Base-by-base conservation (phyloP, 1,284 basidiomycete species). In the Cutaneotrichosporon curvatum region DNA sequence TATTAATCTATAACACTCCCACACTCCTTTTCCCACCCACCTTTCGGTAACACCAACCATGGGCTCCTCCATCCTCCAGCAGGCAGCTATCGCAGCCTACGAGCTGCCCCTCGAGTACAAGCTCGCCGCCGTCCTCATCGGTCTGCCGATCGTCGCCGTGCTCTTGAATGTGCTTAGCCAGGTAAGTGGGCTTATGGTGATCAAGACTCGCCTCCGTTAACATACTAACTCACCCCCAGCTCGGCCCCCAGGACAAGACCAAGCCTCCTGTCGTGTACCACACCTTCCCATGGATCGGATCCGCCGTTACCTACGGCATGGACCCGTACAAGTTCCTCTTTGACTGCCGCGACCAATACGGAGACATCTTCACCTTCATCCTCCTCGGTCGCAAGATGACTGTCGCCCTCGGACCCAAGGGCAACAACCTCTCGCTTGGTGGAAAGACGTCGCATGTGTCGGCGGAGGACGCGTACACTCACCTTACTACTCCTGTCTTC, bases 381-480 rank as follows among this genome's bases (percentile, higher is more conserved):
- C 76, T 99, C 9, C 75, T 97, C 37, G 94, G 94, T 37, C 81
- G 89, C 50, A 82, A 81, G 46, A 81, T 97, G 57, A 97, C 94
- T 0, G 92, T 94, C 46, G 85, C 90, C 1, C 78, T 99, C 21
- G 88, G 92, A 31, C 78, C 89, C 33, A 87, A 87, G 69, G 95
- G 95, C 21, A 94, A 87, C 71, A 92, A 97, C 74, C 84, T 97
- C 57, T 77, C 97, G 49, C 80, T 98, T 25, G 94, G 95, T 51
- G 95, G 94, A 36, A 94, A 92, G 73, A 81, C 89, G 36, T 82
- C 82, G 2, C 83, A 90, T 37, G 84, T 99, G 50, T 94, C 86
- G 36, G 95, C 95, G 1, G 95, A 99, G 73, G 90, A 94, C 55
- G 94, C 91, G 8, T 98, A 99, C 72, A 91, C 84, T 85, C 84